A percentile compares a stretch with the other conserved stretches of the same genome.
Conservation (phyloP, 2,329 filamentous ascomycete species). For the Colletotrichum lindemuthianum region DNA sequence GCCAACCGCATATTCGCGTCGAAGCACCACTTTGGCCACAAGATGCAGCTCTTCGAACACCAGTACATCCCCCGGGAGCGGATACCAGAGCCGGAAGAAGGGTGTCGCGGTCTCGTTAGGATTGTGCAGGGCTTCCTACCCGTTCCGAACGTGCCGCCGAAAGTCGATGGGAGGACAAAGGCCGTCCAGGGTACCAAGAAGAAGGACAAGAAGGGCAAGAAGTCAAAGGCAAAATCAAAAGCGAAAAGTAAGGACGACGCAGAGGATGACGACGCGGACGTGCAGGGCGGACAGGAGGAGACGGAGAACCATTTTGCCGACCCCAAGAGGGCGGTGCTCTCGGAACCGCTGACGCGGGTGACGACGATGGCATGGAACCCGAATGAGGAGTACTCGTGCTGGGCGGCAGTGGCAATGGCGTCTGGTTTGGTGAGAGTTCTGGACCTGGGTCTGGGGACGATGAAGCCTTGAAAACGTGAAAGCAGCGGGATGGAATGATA, state of each 20-base stretch:
- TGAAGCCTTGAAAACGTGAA: conserved; percentile 19
- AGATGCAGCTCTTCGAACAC: conserved; percentile 62
- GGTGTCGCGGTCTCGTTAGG: conserved; percentile 57
- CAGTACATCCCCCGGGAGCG: conserved; percentile 56
- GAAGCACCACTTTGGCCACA: conserved; percentile 50
- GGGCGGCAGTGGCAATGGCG: conserved; percentile 73
- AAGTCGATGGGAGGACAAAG: conserved; percentile 54
- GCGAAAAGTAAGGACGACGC: conserved; percentile 41
- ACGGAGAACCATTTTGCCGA: conserved; percentile 43
- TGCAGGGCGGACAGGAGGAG: conserved; percentile 37
- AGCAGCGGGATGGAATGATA: conserved; percentile 5
- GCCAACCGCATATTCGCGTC: conserved; percentile 54
- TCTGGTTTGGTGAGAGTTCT: conserved; percentile 74
- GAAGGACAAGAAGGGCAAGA: conserved; percentile 48
- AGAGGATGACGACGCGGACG: conserved; percentile 42
- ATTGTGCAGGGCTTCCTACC: conserved; percentile 62
- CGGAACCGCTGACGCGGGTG: conserved; percentile 71
- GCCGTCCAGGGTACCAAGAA: conserved; percentile 46
- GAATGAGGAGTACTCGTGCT: conserved; percentile 71
- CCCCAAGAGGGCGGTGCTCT: conserved; percentile 59
- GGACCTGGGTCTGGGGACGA: conserved; percentile 66
- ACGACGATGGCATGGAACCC: conserved; percentile 75
- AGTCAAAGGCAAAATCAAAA: conserved; percentile 49
- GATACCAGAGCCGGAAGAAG: conserved; percentile 34
- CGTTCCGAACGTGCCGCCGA: conserved; percentile 60